Evolutionary conservation across 1,284 basidiomycete species (phyloP).

Genomic region (Phenoliferia sp.): DNA sequence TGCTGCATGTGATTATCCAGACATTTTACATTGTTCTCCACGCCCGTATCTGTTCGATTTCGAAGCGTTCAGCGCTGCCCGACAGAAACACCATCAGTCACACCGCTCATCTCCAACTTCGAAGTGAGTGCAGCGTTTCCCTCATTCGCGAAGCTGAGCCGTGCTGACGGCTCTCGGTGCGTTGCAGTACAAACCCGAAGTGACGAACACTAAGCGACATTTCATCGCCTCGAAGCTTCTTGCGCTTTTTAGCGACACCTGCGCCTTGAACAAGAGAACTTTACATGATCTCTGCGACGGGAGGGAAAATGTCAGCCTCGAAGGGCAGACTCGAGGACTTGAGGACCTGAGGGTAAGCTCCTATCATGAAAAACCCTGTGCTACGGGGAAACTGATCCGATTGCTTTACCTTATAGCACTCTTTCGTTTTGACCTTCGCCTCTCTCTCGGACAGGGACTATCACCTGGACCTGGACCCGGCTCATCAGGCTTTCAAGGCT

Average conservation of each 20-base stretch:
- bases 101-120: neutral
- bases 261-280: neutral
- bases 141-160: too few relatives aligned
- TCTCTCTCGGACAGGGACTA: neutral
- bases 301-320: neutral
- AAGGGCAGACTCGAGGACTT: neutral
- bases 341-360: neutral
- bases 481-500: constrained; percentile 8
- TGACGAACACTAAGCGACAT: neutral
- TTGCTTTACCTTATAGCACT: neutral
- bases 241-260: constrained; percentile 3
- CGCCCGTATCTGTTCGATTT: too few relatives aligned
- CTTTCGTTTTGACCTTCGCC: constrained; percentile 1
- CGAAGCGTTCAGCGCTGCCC: too few relatives aligned
- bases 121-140: neutral
- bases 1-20: too few relatives aligned
- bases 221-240: neutral
- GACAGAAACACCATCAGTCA: too few relatives aligned
- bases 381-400: neutral
- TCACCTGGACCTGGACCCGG: neutral
- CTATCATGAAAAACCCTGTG: neutral
- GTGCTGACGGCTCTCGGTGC: too few relatives aligned
- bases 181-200: neutral
- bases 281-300: neutral
- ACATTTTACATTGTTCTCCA: neutral